phyloP scores from a whole-genome alignment of 495 filamentous ascomycete species.

The Lepidopterella palustris region DNA sequence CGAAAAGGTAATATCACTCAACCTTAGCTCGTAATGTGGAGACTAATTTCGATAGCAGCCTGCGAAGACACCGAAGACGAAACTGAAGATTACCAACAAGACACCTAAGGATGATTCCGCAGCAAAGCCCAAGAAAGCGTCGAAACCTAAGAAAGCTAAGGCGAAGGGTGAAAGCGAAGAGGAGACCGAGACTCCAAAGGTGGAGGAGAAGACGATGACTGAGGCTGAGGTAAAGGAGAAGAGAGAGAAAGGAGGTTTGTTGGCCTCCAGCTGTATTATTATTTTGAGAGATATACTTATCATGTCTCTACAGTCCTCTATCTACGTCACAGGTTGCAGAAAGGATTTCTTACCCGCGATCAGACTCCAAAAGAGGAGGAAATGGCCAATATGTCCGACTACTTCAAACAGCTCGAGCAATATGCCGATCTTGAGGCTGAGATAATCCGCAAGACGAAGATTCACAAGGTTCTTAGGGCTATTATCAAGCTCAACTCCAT shows the following conservation, averaged over 20 bases:
- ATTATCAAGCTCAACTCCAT: conserved; percentile 78
- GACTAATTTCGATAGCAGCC: conserved; percentile 33
- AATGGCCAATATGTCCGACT: conserved; percentile 72
- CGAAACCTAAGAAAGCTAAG: conserved; percentile 44
- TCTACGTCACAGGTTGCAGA: conserved; percentile 83
- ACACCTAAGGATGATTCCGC: conserved; percentile 37
- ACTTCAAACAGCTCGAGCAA: conserved; percentile 70
- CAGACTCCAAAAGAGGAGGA: conserved; percentile 78
- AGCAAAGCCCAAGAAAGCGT: conserved; percentile 43
- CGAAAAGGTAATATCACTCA: conserved; percentile 49
- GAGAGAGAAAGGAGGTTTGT: conserved; percentile 52
- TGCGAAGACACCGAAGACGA: conserved; percentile 59
- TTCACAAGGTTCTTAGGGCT: conserved; percentile 88
- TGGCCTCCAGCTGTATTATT: conserved; percentile 40
- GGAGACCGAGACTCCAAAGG: conserved; percentile 42
- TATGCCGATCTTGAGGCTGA: conserved; percentile 73
- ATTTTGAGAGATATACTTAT: conserved; percentile 50
- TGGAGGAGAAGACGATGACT: conserved; percentile 49
- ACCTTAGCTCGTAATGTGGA: background rate
- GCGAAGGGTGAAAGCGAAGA: conserved; percentile 57
- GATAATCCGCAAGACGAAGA: conserved; percentile 81
- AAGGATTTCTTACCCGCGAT: conserved; percentile 78
- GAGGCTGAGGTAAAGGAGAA: conserved; percentile 55
- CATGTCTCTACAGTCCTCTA: conserved; percentile 55
- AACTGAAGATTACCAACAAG: conserved; percentile 50